Conservation (phyloP, 768 basidiomycete genomes). For the Suillus subalutaceus region DNA sequence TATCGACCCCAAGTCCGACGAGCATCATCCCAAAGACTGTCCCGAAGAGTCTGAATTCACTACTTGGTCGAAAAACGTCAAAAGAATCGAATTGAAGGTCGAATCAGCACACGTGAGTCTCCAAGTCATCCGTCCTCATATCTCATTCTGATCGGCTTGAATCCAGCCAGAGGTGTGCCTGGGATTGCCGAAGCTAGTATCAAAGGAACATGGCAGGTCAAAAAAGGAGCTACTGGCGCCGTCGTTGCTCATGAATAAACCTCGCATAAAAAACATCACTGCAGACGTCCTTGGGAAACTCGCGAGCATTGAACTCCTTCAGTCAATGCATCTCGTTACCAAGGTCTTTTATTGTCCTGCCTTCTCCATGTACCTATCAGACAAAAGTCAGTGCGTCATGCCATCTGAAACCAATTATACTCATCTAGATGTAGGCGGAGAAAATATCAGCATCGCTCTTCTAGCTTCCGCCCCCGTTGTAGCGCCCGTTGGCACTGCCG, state of each 20-base stretch:
- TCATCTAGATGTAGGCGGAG: conserved; percentile 5
- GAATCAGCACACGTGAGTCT: neutral
- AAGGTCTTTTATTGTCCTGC: conserved; percentile 7
- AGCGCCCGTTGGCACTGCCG: neutral
- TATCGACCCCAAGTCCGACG: neutral
- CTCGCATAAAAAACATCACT: neutral
- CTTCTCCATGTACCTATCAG: conserved; percentile 4
- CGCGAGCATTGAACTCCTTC: neutral
- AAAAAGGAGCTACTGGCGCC: conserved; percentile 1
- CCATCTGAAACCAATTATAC: no score
- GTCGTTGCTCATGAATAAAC: conserved; percentile 6
- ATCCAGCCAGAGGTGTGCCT: neutral
- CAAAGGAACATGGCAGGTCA: conserved; percentile 8
- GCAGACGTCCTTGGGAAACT: neutral
- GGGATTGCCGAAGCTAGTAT: neutral
- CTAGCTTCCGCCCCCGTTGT: neutral
- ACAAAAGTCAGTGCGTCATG: conserved; percentile 2
- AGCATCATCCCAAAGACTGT: neutral
- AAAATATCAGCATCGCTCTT: conserved; percentile 1
- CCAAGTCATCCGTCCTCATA: neutral
- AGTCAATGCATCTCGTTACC: neutral
- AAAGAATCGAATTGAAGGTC: neutral
- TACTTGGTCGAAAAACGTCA: conserved; percentile 5
- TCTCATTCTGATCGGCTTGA: neutral
- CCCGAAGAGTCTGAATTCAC: conserved; percentile 1